A percentile compares a stretch with the other conserved stretches of the same genome.
These are phyloP conservation scores for Claviceps lovelessii DNA, from an alignment of 2,329 filamentous ascomycete species.

Conservation along the genomic window DNA sequence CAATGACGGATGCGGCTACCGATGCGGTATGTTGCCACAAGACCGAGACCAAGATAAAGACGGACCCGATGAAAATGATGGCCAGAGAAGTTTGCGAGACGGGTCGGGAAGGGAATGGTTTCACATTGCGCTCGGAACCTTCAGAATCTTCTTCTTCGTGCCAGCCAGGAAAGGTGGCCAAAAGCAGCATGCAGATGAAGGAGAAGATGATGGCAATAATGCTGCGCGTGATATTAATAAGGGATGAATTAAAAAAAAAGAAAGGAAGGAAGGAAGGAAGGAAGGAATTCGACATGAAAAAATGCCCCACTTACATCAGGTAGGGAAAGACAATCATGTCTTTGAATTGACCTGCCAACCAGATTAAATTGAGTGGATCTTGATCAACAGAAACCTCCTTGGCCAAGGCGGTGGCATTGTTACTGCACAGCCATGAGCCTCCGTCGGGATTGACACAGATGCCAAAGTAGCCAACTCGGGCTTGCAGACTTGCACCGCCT, in stretches of 20 bases:
- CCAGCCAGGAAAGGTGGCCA: conserved; percentile 95
- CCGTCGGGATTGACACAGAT: conserved; percentile 90
- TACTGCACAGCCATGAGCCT: conserved; percentile 85
- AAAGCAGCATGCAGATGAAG: conserved; percentile 85
- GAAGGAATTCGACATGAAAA: too few relatives aligned
- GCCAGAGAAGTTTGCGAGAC: conserved; percentile 88
- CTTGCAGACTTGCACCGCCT: conserved; percentile 67
- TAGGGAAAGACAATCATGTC: conserved; percentile 98
- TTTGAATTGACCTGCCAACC: conserved; percentile 94
- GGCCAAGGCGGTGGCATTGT: conserved; percentile 88
- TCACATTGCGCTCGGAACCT: conserved; percentile 78
- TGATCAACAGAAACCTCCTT: conserved; percentile 81
- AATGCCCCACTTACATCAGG: conserved; percentile 51
- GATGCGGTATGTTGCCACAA: conserved; percentile 93
- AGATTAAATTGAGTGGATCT: conserved; percentile 92
- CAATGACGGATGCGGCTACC: conserved; percentile 84
- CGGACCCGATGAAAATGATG: conserved; percentile 69
- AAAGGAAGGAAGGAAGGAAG: too few relatives aligned
- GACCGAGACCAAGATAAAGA: conserved; percentile 60
- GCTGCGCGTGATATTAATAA: conserved; percentile 26
- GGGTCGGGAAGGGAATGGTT: conserved; percentile 81
- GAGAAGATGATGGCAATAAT: conserved; percentile 97
- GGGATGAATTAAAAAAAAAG: too few relatives aligned
- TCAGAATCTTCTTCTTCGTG: conserved; percentile 74
- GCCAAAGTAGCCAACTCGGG: conserved; percentile 92